phyloP scores from a whole-genome alignment of 1,139 yeast genomes.

The Blastobotrys serpentis region DNA sequence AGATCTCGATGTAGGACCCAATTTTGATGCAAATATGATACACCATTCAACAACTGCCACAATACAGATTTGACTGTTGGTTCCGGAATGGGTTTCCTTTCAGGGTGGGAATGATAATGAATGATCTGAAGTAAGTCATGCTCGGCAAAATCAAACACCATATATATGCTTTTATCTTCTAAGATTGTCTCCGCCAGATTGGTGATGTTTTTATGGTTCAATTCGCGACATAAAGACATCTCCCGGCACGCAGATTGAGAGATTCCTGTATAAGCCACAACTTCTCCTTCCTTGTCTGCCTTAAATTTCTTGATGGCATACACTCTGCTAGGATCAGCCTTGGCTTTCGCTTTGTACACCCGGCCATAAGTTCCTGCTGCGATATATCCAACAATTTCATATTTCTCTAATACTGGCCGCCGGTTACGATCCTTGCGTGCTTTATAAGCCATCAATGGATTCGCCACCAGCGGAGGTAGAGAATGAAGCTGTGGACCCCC shows the following conservation, averaged over 20 bases:
- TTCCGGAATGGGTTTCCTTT: constrained; percentile 72
- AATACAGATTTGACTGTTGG: constrained; percentile 75
- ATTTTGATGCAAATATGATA: constrained; percentile 85
- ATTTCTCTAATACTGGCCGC: constrained; percentile 72
- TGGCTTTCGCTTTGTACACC: constrained; percentile 80
- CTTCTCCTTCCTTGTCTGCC: constrained; percentile 90
- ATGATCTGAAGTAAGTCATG: constrained; percentile 91
- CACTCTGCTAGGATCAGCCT: constrained; percentile 18
- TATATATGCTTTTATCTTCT: constrained; percentile 86
- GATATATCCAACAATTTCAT: constrained; percentile 88
- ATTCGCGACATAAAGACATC: constrained; percentile 90
- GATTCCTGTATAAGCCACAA: constrained; percentile 86
- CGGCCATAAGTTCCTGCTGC: constrained; percentile 98
- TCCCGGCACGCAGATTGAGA: constrained; percentile 96
- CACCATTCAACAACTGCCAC: constrained; percentile 93
- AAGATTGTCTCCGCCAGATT: constrained; percentile 79
- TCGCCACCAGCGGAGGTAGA: constrained; percentile 30
- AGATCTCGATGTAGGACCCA: constrained; percentile 96
- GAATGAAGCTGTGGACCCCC: not conserved
- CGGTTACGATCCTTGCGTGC: constrained; percentile 66
- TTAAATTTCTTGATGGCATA: constrained; percentile 94
- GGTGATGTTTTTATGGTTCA: constrained; percentile 75
- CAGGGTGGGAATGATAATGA: constrained; percentile 91
- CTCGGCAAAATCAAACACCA: constrained; percentile 95
- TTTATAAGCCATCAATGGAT: constrained; percentile 40